Percentiles rank a stretch among this genome's conserved stretches.
Evolutionary conservation across 2,329 filamentous ascomycete species (phyloP).

Genomic region (Thyridium curvatum): DNA sequence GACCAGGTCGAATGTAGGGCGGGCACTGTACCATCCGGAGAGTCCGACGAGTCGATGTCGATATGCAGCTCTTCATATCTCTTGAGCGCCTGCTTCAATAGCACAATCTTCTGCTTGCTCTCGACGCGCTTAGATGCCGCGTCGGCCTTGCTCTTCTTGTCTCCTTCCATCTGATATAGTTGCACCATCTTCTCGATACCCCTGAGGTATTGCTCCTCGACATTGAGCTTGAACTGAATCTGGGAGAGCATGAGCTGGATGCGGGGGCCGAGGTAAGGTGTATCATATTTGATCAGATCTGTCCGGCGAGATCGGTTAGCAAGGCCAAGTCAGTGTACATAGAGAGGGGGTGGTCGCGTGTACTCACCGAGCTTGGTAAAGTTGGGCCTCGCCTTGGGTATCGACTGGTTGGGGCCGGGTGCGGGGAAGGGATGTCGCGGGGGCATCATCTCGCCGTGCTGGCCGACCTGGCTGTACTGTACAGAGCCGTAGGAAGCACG

Average conservation of each 20-base stretch:
- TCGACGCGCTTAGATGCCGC: conserved; percentile 85
- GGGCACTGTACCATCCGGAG: conserved; percentile 64
- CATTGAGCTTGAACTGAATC: conserved; percentile 96
- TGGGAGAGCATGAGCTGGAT: conserved; percentile 99
- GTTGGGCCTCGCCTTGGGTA: conserved; percentile 75
- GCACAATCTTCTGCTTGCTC: conserved; percentile 95
- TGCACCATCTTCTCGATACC: conserved; percentile 99
- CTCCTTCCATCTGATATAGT: conserved; percentile 93
- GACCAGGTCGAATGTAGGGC: background rate
- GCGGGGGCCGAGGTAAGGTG: conserved; percentile 86
- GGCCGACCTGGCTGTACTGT: conserved; percentile 52
- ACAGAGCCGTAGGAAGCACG: conserved; percentile 57
- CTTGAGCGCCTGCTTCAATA: conserved; percentile 92
- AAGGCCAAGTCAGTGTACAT: background rate
- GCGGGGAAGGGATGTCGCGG: conserved; percentile 73
- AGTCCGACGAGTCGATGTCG: conserved; percentile 75
- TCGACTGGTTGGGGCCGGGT: conserved; percentile 58
- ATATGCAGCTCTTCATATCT: conserved; percentile 97
- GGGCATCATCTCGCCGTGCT: conserved; percentile 70
- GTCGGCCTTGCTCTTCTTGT: conserved; percentile 90
- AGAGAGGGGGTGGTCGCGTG: background rate
- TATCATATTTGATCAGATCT: conserved; percentile 99
- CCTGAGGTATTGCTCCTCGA: conserved; percentile 98
- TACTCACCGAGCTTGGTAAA: conserved; percentile 89
- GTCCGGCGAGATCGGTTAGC: background rate